phyloP scores from a whole-genome alignment of 164 flowering plant genomes.

The Akebia trifoliata region DNA sequence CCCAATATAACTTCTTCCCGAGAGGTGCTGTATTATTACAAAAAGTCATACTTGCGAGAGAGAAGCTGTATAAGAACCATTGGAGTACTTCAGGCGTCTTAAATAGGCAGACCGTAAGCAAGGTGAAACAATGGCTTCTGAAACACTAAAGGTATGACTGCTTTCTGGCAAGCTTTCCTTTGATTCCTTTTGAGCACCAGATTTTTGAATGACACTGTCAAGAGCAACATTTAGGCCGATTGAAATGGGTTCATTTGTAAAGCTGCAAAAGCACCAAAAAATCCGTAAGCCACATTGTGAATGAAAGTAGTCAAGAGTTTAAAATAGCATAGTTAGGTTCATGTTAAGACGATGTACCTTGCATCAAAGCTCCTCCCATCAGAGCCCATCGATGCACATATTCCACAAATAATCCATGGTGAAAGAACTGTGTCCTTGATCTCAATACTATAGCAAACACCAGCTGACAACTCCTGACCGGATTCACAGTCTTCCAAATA shows the following conservation, averaged over 20 bases:
- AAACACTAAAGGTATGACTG: constrained; percentile 33
- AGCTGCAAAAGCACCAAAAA: constrained; percentile 46
- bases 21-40: no score
- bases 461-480: constrained; percentile 23
- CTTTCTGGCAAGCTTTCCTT: constrained; percentile 19
- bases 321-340: no score
- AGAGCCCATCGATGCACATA: constrained; percentile 58
- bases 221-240: constrained; percentile 75
- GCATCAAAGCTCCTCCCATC: constrained; percentile 65
- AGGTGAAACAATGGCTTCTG: constrained; percentile 36
- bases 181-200: constrained; percentile 23
- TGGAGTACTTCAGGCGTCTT: constrained; percentile 57
- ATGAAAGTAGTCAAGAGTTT: no score
- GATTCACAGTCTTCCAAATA: constrained; percentile 23
- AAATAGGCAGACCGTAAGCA: constrained; percentile 41
- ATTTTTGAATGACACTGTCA: constrained; percentile 24
- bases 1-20: not conserved
- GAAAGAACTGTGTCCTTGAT: constrained; percentile 69
- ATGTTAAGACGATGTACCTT: constrained; percentile 45
- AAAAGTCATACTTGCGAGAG: constrained; percentile 44
- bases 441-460: constrained; percentile 66
- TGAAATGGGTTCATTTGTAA: constrained; percentile 56
- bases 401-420: constrained; percentile 66
- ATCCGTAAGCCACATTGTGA: not conserved
- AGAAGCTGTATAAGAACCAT: constrained; percentile 59